A percentile compares a stretch with the other conserved stretches of the same genome.
These are phyloP conservation scores for Microcyclosporella mali DNA, from an alignment of 2,329 filamentous ascomycete genomes.

Conservation along the genomic window DNA sequence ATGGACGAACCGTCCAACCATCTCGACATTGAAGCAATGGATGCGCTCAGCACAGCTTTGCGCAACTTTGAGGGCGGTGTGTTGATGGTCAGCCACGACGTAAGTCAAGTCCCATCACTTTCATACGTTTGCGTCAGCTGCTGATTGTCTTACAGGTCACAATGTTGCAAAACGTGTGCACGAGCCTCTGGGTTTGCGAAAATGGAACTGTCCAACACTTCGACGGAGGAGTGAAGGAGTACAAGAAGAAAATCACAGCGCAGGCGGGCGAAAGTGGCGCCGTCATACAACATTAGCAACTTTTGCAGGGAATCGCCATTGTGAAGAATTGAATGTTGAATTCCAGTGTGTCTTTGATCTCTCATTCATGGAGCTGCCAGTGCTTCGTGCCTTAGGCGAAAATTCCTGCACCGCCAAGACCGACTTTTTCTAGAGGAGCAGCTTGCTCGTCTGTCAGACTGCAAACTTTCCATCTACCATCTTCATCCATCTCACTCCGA, in stretches of 20 bases:
- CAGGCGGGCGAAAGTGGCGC: slow-evolving; percentile 71
- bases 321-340: no score
- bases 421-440: no score
- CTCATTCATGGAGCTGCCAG: neutral
- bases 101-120: neutral
- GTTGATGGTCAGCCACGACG: slow-evolving; percentile 95
- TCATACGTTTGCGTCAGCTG: neutral
- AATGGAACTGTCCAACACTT: slow-evolving; percentile 93
- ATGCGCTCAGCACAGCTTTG: slow-evolving; percentile 75
- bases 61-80: slow-evolving; percentile 87
- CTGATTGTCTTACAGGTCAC: slow-evolving; percentile 53
- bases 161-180: slow-evolving; percentile 95
- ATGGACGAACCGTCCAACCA: slow-evolving; percentile 99
- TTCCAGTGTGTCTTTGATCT: no score
- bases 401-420: no score
- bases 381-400: no score
- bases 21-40: slow-evolving; percentile 98
- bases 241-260: slow-evolving; percentile 91
- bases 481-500: slow-evolving; percentile 6
- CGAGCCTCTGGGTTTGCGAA: slow-evolving; percentile 93
- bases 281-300: slow-evolving; percentile 42
- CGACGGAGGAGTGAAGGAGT: slow-evolving; percentile 86
- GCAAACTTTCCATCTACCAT: neutral
- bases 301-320: no score
- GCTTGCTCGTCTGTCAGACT: no score